phyloP scores from a whole-genome alignment of 1,139 yeast genomes.

The Magnusiomyces fungicola region DNA sequence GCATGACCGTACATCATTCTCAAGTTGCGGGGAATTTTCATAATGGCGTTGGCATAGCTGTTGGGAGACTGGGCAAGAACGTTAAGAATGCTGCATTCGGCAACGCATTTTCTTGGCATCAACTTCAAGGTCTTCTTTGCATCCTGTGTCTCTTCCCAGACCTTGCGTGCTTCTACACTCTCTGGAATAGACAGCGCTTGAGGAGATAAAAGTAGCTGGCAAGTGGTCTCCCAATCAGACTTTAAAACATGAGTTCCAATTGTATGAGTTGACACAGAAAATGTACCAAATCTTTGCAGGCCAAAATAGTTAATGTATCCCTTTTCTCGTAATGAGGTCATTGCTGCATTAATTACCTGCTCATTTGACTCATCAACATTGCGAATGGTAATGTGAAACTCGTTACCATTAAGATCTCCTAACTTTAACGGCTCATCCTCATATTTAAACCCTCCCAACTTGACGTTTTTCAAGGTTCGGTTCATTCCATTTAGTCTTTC shows the following conservation, averaged over 20 bases:
- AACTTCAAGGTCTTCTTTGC: constrained; percentile 54
- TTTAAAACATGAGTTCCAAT: constrained; percentile 68
- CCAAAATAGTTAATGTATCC: constrained; percentile 95
- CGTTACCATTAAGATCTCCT: constrained; percentile 85
- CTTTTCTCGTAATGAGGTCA: constrained; percentile 49
- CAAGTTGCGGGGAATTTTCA: constrained; percentile 86
- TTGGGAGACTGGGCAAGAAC: constrained; percentile 44
- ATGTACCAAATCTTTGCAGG: constrained; percentile 96
- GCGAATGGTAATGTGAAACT: constrained; percentile 75
- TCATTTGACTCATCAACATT: constrained; percentile 46
- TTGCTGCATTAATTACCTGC: constrained; percentile 43
- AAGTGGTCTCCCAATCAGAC: constrained; percentile 75
- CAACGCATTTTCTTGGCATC: constrained; percentile 85
- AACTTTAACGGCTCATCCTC: constrained; percentile 55
- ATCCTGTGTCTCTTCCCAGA: constrained; percentile 72
- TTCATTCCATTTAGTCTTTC: constrained; percentile 74
- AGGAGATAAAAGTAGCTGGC: constrained; percentile 68
- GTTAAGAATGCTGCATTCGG: constrained; percentile 68
- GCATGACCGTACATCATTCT: constrained; percentile 96
- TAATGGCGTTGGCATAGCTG: constrained; percentile 66
- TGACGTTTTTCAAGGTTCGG: constrained; percentile 62
- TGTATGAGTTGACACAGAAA: constrained; percentile 82
- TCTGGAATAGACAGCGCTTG: constrained; percentile 81
- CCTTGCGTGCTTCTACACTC: constrained; percentile 69
- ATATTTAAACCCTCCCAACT: constrained; percentile 71